phyloP scores from a whole-genome alignment of 768 basidiomycete species.

The Tricholoma sp. region DNA sequence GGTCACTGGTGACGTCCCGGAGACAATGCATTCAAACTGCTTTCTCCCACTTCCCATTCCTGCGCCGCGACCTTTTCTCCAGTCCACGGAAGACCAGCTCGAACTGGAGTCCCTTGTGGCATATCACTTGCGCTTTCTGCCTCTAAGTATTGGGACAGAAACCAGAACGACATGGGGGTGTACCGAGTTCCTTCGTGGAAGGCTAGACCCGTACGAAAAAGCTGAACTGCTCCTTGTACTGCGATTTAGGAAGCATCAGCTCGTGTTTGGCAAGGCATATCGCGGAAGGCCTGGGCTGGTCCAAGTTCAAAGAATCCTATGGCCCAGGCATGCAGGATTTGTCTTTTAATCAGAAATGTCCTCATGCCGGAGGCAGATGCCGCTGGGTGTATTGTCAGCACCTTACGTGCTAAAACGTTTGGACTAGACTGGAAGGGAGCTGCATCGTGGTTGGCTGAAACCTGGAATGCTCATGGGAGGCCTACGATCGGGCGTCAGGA shows the following conservation, averaged over 20 bases:
- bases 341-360: neutral
- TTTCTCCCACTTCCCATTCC: neutral
- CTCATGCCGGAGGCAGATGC: neutral
- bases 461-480: neutral
- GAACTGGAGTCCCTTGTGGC: neutral
- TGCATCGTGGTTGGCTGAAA: neutral
- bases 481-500: neutral
- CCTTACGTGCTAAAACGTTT: neutral
- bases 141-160: neutral
- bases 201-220: neutral
- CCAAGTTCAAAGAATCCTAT: neutral
- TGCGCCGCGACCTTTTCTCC: neutral
- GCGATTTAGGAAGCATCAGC: neutral
- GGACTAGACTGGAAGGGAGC: neutral
- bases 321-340: neutral
- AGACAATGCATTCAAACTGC: neutral
- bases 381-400: neutral
- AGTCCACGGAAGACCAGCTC: neutral
- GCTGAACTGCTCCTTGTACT: neutral
- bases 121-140: neutral
- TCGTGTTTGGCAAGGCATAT: neutral
- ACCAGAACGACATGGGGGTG: neutral
- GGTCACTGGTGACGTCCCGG: neutral
- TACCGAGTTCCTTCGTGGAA: neutral
- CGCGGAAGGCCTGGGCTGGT: neutral